Evolutionary conservation across 805 yeast species (phyloP), one percentile per base, ranked within the genome.

Genomic region (Nematodospora valgi): DNA sequence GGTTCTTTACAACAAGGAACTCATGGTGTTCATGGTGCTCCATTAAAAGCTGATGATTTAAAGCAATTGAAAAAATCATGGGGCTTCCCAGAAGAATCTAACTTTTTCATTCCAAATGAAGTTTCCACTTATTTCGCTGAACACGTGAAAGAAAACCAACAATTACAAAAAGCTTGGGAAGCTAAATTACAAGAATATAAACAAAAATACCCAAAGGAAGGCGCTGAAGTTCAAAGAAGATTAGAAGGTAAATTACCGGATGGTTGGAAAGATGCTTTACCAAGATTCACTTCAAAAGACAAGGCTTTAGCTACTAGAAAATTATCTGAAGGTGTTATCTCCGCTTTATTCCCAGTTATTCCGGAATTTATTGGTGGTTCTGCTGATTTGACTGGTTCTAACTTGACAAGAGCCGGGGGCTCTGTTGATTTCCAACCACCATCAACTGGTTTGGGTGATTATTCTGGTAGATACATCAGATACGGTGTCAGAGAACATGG

Each of bases 401-500:
- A 91, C 78, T 76, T 87, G 72, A 89, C 98, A 57, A 80, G 93
- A 75, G 78, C 91, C 74, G 62, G 75, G 53, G 81, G 70, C 45
- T 86, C 94, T 43, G 77, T 76, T 48, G 96, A 89, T 67, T 91
- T 89, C 89, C 96, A 93, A 77, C 86, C 93, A 37, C 86, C 87
- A 37, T 56, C 78, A 38, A 68, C 87, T 41, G 80, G 80, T 31
- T 70, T 86, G 49, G 98, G 98, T 66, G 79, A 79, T 57, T 89
- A 82, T 74, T 46, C 79, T 39, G 98, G 98, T 61, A 82, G 96
- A 62, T 91, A 91, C 74, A 74, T 91, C 67, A 83, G 97, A 72
- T 91, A 82, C 64, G 98, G 98, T 81, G 96, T 91, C 48, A 84
- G 98, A 71, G 98, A 91, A 76, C 98, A 93, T 70, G 97, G 86